Percentiles rank a stretch among this genome's conserved stretches.
phyloP scores from a whole-genome alignment of 139 green algal genomes.

The Closterium sp. region DNA sequence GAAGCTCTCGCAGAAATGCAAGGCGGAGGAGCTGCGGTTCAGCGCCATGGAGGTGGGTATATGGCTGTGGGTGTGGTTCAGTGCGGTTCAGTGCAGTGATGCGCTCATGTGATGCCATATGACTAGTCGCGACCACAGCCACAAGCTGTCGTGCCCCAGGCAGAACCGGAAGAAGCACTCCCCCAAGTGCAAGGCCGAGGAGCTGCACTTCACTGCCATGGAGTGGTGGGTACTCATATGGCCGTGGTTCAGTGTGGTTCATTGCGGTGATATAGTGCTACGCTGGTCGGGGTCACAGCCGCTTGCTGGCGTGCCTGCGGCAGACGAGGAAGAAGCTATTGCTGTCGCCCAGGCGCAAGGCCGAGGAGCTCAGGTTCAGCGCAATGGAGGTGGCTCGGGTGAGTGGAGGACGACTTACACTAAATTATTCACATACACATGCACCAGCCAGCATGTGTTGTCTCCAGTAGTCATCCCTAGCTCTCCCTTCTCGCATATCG shows the following conservation, averaged over 20 bases:
- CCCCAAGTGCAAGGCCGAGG: too few relatives aligned
- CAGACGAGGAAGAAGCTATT: neutral
- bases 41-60: slow-evolving; percentile 38
- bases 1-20: slow-evolving; percentile 65
- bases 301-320: neutral
- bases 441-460: neutral
- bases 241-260: neutral
- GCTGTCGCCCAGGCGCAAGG: too few relatives aligned
- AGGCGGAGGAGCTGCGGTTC: slow-evolving; percentile 65
- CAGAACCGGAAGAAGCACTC: neutral
- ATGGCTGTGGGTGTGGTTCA: neutral
- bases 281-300: neutral
- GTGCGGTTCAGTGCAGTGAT: neutral
- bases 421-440: too few relatives aligned
- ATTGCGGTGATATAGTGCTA: neutral
- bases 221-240: neutral
- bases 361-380: too few relatives aligned
- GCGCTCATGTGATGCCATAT: neutral
- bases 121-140: neutral
- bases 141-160: neutral
- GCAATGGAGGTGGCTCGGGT: too few relatives aligned
- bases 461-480: too few relatives aligned
- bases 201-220: too few relatives aligned
- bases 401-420: too few relatives aligned
- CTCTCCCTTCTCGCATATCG: too few relatives aligned